Evolutionary conservation across 495 filamentous ascomycete genomes (phyloP).

Genomic region (Penicillium herquei): DNA sequence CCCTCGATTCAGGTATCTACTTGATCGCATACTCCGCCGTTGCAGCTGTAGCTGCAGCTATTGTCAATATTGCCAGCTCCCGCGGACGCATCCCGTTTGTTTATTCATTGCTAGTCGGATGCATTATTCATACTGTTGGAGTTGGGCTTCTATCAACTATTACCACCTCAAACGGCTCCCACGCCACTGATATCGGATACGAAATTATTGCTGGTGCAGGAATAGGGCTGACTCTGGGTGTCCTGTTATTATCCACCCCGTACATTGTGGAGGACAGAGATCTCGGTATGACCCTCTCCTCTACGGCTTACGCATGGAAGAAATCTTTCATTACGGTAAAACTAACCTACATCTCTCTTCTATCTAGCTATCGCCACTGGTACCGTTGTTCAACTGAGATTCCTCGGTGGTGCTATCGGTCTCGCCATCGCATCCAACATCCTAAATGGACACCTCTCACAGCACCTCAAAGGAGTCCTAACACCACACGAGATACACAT

Average conservation of each 20-base stretch:
- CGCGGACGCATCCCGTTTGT: constrained; percentile 45
- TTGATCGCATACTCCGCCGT: constrained; percentile 53
- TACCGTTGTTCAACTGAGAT: constrained; percentile 52
- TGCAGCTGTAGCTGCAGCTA: constrained; percentile 47
- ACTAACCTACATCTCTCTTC: constrained; percentile 2
- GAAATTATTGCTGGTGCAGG: constrained; percentile 56
- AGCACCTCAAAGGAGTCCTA: constrained; percentile 19
- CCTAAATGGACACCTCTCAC: constrained; percentile 24
- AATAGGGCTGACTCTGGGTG: constrained; percentile 33
- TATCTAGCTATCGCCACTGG: constrained; percentile 50
- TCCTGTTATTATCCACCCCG: constrained; percentile 49
- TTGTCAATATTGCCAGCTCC: constrained; percentile 43
- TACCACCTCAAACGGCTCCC: constrained; percentile 27
- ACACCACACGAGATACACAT: constrained; percentile 21
- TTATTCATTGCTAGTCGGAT: constrained; percentile 46
- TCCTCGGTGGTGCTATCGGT: constrained; percentile 58
- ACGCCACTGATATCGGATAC: constrained; percentile 46
- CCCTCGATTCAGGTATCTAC: constrained; percentile 51
- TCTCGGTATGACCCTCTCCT: constrained; percentile 29
- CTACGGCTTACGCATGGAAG: not conserved
- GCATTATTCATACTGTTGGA: constrained; percentile 49
- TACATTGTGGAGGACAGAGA: constrained; percentile 49
- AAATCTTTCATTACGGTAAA: not conserved
- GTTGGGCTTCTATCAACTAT: constrained; percentile 48
- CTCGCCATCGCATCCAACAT: constrained; percentile 42